Evolutionary conservation across 768 basidiomycete genomes (phyloP).

Genomic region (Punctularia strigosozonata): DNA sequence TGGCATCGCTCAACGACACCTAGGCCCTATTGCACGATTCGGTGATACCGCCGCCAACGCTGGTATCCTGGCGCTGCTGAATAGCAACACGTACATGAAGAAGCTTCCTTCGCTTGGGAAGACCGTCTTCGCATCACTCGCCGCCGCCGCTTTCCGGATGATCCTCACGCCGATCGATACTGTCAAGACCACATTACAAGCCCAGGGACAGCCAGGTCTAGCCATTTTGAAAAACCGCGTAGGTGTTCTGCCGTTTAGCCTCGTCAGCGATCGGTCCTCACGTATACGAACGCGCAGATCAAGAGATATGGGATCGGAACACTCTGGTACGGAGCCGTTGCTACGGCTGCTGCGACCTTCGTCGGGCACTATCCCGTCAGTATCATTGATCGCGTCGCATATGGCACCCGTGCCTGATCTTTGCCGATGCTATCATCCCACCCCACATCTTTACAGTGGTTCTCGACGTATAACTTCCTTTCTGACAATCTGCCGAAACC

Average conservation of each 20-base stretch:
- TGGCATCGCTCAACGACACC: no score
- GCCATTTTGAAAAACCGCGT: conserved; percentile 57
- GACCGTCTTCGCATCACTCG: conserved; percentile 67
- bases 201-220: conserved; percentile 67
- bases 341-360: conserved; percentile 88
- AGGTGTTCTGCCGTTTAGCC: conserved; percentile 9
- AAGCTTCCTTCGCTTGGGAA: conserved; percentile 53
- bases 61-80: conserved; percentile 77
- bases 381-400: conserved; percentile 7
- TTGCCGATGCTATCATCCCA: neutral
- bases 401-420: neutral
- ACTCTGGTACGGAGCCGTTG: conserved; percentile 85
- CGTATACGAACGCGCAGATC: conserved; percentile 28
- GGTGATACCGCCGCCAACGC: conserved; percentile 94
- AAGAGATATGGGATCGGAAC: conserved; percentile 64
- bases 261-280: neutral
- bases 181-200: conserved; percentile 91
- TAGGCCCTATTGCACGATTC: conserved; percentile 73
- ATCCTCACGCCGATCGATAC: conserved; percentile 90
- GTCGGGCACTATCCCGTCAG: conserved; percentile 82
- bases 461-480: conserved; percentile 77
- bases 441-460: conserved; percentile 47
- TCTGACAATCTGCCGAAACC: conserved; percentile 47
- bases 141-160: conserved; percentile 83
- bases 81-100: conserved; percentile 63